Evolutionary conservation across 805 yeast genomes (phyloP).

Genomic region (Lipomyces lipofer): DNA sequence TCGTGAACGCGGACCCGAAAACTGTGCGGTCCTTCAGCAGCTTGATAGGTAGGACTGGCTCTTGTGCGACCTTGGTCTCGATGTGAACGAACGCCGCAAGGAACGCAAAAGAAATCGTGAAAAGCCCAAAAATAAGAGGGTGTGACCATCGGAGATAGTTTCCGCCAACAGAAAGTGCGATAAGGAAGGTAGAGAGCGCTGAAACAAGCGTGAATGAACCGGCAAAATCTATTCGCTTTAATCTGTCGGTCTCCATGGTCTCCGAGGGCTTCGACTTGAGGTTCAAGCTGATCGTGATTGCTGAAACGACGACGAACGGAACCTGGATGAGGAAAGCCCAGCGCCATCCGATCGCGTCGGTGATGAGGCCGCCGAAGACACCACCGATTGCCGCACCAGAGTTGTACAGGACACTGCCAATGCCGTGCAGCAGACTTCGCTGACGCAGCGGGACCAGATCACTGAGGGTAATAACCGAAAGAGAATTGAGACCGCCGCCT

Average conservation of each 20-base stretch:
- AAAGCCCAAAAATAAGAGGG: slow-evolving; percentile 42
- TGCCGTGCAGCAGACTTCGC: slow-evolving; percentile 81
- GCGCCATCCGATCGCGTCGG: slow-evolving; percentile 64
- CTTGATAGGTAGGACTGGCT: slow-evolving; percentile 69
- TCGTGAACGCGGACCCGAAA: slow-evolving; percentile 62
- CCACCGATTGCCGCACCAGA: slow-evolving; percentile 78
- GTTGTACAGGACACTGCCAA: slow-evolving; percentile 74
- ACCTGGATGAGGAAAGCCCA: slow-evolving; percentile 46
- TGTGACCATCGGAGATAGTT: slow-evolving; percentile 52
- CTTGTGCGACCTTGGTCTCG: slow-evolving; percentile 54
- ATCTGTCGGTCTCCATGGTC: slow-evolving; percentile 46
- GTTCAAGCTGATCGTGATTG: slow-evolving; percentile 39
- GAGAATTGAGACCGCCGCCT: slow-evolving; percentile 82
- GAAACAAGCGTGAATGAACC: slow-evolving; percentile 64
- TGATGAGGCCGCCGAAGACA: slow-evolving; percentile 53
- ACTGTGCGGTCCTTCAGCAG: slow-evolving; percentile 61
- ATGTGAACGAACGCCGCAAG: slow-evolving; percentile 49
- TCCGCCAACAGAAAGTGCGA: slow-evolving; percentile 69
- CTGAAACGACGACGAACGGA: slow-evolving; percentile 43
- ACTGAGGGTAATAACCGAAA: slow-evolving; percentile 72
- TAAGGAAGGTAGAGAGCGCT: slow-evolving; percentile 58
- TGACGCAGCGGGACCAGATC: slow-evolving; percentile 74
- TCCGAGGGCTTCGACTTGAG: slow-evolving; percentile 27
- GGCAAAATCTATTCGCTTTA: slow-evolving; percentile 63
- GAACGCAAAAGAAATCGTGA: slow-evolving; percentile 40